Base-by-base conservation (phyloP, 345 rosid genomes). In the Sonneratia caseolaris region DNA sequence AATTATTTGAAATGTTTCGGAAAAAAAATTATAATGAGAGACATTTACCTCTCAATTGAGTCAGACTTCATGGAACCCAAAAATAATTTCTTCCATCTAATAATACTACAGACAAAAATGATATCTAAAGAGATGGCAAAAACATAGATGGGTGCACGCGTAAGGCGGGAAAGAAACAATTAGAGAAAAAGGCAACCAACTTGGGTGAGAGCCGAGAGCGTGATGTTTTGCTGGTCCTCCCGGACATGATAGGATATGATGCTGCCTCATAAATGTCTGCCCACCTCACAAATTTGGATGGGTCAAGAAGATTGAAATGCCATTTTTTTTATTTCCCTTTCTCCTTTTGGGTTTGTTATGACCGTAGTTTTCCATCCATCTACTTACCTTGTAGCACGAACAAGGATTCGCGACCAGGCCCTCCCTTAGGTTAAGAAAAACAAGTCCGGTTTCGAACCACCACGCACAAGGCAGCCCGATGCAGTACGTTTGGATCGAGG, bases 231-330 rank as follows among this genome's bases (percentile, higher is more conserved):
- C 10, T 56, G 62, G 62, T 57, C 64, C 32, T 57, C 64, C 64
- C 64, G 22, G 8, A 22, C 64, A 57, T 57, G 22, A 57, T 57
- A 57, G 64, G 64, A 57, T 57, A 57, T 57, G 64, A 57, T 57
- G 64, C 22, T 57, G 64, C 64, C 64, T 57, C 64, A 7, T 8
- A 57, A 57, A 22, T 57, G 64, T 22, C 9, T 21, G 64, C 64
- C 64, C 35, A 57, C 64, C 64, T 57, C 32, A 57, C 64, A 57
- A 22, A n/a, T 57, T 57, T 57, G 10, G 35, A n/a, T 57, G 64
- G 64, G 64, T 57, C 32, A 57, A 3, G 22, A 53, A 47, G 51
- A 47, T n/a, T 57, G 27, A 57, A 57, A 22, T 57, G 27, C 32
- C 27, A n/a, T 57, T 57, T 57, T 10, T 57, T 1, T 57, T 57